These are phyloP conservation scores for Debaryomyces sp. DNA, from an alignment of 1,139 yeast species.

Conservation along the genomic window DNA sequence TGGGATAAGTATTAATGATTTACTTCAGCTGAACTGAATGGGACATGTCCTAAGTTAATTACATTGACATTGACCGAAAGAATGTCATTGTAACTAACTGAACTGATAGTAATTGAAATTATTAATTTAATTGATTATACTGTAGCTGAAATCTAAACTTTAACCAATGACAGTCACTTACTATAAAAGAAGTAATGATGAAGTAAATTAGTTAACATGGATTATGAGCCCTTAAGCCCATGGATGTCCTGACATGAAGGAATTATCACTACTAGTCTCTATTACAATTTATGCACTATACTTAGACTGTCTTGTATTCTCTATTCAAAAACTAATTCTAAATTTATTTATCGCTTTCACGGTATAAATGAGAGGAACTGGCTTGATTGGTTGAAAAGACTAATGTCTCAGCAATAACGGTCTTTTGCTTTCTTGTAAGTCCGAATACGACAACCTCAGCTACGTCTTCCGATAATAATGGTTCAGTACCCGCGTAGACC, in stretches of 20 bases:
- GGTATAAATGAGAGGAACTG: conserved; percentile 59
- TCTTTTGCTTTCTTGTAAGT: conserved; percentile 68
- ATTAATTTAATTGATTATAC: no score
- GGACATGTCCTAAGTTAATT: no score
- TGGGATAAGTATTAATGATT: no score
- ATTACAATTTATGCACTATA: neutral
- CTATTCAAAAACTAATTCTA: neutral
- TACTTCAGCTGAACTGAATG: no score
- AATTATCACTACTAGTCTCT: no score
- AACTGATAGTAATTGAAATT: no score
- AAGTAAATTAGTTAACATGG: no score
- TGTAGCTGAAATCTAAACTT: no score
- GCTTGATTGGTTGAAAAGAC: conserved; percentile 83
- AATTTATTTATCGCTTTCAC: conserved; percentile 13
- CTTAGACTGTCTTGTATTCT: neutral
- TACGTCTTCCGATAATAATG: conserved; percentile 74
- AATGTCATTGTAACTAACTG: no score
- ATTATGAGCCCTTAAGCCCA: neutral
- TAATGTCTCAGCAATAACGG: conserved; percentile 77
- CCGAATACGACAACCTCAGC: conserved; percentile 81
- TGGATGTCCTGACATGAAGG: neutral
- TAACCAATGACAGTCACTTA: no score
- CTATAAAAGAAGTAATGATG: no score
- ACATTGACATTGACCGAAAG: no score
- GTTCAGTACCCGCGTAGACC: conserved; percentile 73